Percentiles rank a stretch among this genome's conserved stretches.
Conservation (phyloP, 2,329 filamentous ascomycete genomes). For the Aspergillus vadensis region DNA sequence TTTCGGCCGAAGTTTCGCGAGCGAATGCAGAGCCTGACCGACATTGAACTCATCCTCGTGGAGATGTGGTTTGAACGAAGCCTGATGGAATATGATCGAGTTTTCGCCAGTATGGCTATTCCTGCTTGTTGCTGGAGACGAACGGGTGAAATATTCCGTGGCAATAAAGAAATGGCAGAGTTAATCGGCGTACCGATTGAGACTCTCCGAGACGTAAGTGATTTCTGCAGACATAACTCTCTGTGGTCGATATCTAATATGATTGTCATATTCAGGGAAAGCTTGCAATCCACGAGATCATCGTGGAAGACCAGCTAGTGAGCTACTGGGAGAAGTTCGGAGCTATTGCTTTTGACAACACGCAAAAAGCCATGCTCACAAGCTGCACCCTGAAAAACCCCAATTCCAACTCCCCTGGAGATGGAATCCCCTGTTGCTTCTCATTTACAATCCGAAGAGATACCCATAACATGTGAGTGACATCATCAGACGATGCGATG, state of each 20-base stretch:
- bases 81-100: slow-evolving; percentile 95
- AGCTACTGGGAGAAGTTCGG: slow-evolving; percentile 99
- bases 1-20: slow-evolving; percentile 96
- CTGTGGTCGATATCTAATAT: slow-evolving; percentile 8
- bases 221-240: too few species aligned
- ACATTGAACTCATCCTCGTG: slow-evolving; percentile 90
- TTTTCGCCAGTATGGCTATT: slow-evolving; percentile 98
- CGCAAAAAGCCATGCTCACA: slow-evolving; percentile 92
- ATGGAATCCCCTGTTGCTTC: slow-evolving; percentile 89
- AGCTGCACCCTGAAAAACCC: slow-evolving; percentile 89
- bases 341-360: slow-evolving; percentile 91
- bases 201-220: slow-evolving; percentile 80
- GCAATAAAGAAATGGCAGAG: slow-evolving; percentile 98
- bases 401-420: slow-evolving; percentile 64
- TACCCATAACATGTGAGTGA: slow-evolving; percentile 87
- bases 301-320: slow-evolving; percentile 91
- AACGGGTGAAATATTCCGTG: slow-evolving; percentile 94
- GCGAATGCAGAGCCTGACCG: slow-evolving; percentile 86
- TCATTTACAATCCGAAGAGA: slow-evolving; percentile 96
- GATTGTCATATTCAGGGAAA: slow-evolving; percentile 66
- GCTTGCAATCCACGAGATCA: slow-evolving; percentile 90
- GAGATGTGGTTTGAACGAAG: slow-evolving; percentile 99
- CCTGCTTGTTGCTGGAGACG: slow-evolving; percentile 96
- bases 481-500: background rate
- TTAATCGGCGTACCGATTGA: slow-evolving; percentile 92